Evolutionary conservation across 768 basidiomycete species (phyloP).

Genomic region (Tricholoma flavovirens): DNA sequence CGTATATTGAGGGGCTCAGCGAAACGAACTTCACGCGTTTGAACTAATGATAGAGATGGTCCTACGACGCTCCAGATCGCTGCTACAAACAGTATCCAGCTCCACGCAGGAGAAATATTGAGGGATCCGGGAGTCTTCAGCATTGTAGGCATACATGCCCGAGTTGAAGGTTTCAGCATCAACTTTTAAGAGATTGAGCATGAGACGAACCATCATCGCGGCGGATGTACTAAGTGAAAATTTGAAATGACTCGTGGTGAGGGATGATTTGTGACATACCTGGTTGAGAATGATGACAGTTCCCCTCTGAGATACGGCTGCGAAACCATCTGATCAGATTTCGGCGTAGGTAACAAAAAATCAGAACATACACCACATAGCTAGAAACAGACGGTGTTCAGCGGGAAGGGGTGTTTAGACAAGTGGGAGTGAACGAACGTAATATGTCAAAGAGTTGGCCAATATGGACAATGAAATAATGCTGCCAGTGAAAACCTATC

Average conservation of each 20-base stretch:
- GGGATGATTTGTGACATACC: not conserved
- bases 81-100: constrained; percentile 1
- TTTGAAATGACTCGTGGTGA: not conserved
- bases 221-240: constrained; percentile 1
- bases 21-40: no score
- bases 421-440: constrained; percentile 9
- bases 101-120: not conserved
- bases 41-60: no score
- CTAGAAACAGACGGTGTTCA: not conserved
- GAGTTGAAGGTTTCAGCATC: not conserved
- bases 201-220: constrained; percentile 11
- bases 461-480: constrained; percentile 44
- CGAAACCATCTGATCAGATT: not conserved
- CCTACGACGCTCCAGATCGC: not conserved
- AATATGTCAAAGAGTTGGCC: constrained; percentile 34
- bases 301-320: not conserved
- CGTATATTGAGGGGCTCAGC: no score
- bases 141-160: not conserved
- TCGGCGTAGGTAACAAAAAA: not conserved
- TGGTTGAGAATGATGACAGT: not conserved
- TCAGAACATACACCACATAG: not conserved
- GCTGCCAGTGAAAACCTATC: constrained; percentile 28
- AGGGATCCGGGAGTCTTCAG: not conserved
- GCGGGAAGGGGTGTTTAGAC: no score
- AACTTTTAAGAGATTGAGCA: constrained; percentile 9